Evolutionary conservation across 306 rosid species (phyloP).

Genomic region (Quercus glauca): DNA sequence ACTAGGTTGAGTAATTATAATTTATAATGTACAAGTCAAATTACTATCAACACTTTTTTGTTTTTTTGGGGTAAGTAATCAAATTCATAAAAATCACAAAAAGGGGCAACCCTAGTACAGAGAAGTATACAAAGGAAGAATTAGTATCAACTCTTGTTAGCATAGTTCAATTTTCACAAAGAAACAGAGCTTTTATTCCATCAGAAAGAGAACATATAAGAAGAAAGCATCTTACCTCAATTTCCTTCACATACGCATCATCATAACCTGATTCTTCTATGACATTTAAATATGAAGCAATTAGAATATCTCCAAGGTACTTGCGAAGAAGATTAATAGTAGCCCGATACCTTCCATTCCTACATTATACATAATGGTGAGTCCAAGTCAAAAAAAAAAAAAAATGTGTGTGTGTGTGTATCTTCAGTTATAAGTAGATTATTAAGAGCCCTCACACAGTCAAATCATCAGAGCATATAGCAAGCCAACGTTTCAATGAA

Average conservation of each 20-base stretch:
- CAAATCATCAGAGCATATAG: conserved; percentile 80
- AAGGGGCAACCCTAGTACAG: no score
- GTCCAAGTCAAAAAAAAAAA: conserved; percentile 17
- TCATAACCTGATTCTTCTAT: conserved; percentile 87
- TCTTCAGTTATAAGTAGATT: neutral
- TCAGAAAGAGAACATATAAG: conserved; percentile 18
- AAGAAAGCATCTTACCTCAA: conserved; percentile 62
- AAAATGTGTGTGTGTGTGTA: no score
- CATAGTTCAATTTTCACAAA: neutral
- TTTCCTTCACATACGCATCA: conserved; percentile 69
- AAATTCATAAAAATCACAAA: no score
- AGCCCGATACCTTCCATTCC: conserved; percentile 67
- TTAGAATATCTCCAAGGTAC: conserved; percentile 87
- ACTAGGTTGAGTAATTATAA: neutral
- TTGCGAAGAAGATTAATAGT: conserved; percentile 76
- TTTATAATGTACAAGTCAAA: neutral
- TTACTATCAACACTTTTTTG: no score
- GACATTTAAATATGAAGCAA: conserved; percentile 78
- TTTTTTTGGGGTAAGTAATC: no score
- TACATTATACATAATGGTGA: conserved; percentile 29
- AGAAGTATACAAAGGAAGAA: neutral
- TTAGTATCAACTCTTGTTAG: conserved; percentile 5
- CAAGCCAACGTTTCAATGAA: conserved; percentile 93
- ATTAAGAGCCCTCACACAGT: conserved; percentile 50
- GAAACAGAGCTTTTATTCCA: conserved; percentile 15